phyloP scores from a whole-genome alignment of 2,329 filamentous ascomycete genomes.

The Rhytidhysteron rufulum region DNA sequence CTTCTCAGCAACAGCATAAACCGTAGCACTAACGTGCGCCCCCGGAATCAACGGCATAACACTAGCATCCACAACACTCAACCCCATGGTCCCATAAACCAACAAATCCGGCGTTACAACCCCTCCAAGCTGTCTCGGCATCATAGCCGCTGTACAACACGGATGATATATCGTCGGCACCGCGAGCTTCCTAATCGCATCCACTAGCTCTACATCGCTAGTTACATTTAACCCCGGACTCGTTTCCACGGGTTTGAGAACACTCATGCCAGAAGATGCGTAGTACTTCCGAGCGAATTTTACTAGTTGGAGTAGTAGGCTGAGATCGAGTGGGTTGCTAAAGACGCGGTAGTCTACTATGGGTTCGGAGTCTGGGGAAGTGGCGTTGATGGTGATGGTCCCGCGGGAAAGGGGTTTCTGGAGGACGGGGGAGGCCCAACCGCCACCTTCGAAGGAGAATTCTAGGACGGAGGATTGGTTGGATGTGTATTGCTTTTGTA shows the following conservation, averaged over 20 bases:
- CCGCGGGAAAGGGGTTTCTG: conserved; percentile 17
- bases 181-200: not conserved
- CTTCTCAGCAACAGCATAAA: conserved; percentile 23
- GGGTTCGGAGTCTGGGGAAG: conserved; percentile 19
- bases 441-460: not conserved
- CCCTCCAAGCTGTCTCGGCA: conserved; percentile 16
- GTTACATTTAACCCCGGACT: conserved; percentile 14
- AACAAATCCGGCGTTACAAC: conserved; percentile 14
- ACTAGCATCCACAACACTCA: conserved; percentile 22
- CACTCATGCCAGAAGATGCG: conserved; percentile 7
- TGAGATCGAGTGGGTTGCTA: conserved; percentile 26
- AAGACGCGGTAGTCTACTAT: conserved; percentile 27
- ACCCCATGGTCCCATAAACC: conserved; percentile 15
- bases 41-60: conserved; percentile 15
- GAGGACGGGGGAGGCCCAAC: not conserved
- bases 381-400: conserved; percentile 28
- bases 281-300: conserved; percentile 20
- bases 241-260: conserved; percentile 12
- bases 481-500: not conserved
- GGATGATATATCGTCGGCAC: conserved; percentile 15
- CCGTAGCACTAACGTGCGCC: conserved; percentile 15
- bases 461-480: not conserved
- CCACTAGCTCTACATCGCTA: conserved; percentile 4
- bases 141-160: conserved; percentile 16
- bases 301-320: conserved; percentile 20